Conservation (phyloP, 805 yeast genomes). For the Lachancea meyersii region DNA sequence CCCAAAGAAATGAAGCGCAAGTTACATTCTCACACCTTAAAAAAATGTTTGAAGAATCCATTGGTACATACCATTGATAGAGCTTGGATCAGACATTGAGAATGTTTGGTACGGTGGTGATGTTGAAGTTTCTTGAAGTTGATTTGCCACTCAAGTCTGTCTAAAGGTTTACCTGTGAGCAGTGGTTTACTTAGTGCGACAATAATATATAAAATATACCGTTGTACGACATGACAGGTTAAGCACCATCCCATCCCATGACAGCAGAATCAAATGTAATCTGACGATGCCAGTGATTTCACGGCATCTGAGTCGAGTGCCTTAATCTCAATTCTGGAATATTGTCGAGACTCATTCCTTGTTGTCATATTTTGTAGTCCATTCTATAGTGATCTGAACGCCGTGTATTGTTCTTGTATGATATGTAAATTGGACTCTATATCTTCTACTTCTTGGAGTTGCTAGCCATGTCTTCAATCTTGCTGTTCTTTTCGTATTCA, state of each 20-base stretch:
- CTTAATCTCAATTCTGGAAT: too few relatives aligned
- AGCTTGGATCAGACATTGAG: slow-evolving; percentile 69
- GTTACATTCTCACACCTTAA: not conserved
- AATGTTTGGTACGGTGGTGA: not conserved
- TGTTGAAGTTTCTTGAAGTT: not conserved
- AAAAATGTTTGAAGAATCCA: not conserved
- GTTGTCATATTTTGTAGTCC: too few relatives aligned
- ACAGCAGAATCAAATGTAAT: too few relatives aligned
- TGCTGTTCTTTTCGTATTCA: not conserved
- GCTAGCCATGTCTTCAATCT: not conserved
- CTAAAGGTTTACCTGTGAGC: not conserved
- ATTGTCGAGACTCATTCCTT: too few relatives aligned
- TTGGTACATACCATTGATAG: slow-evolving; percentile 53
- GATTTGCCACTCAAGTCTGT: slow-evolving; percentile 1
- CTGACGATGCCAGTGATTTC: too few relatives aligned
- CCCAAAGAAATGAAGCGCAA: not conserved
- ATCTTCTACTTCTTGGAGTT: not conserved
- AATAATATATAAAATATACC: too few relatives aligned
- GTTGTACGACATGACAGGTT: too few relatives aligned
- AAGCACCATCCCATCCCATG: too few relatives aligned
- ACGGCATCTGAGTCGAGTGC: too few relatives aligned
- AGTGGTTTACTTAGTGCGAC: too few relatives aligned
- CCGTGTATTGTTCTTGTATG: too few relatives aligned
- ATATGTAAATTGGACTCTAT: not conserved
- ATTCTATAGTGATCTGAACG: too few relatives aligned